Base-by-base conservation (phyloP, 148 eudicot species). In the Cornus florida region DNA sequence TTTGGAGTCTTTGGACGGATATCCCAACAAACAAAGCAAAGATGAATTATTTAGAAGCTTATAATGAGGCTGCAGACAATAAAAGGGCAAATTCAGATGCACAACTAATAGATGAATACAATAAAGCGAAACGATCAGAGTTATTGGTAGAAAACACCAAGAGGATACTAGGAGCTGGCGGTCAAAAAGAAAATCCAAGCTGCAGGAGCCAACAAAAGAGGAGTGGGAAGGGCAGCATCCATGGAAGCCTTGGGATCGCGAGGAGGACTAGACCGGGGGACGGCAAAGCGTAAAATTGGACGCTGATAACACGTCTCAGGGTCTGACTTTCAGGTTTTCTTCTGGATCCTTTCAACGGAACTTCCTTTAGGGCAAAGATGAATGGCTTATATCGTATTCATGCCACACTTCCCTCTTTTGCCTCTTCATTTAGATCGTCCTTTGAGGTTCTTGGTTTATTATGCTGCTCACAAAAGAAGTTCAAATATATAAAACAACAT, bases 171-270 rank as follows among this genome's bases (percentile, higher is more conserved):
- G 85, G 83, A 85, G 78, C 65, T 84, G 85, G 39, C 85, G 85
- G 39, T 81, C 90, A 22, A 89, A 85, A 72, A 93, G 84, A 78
- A 95, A 89, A 82, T 83, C 92, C 39, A 93, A 93, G 83, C n/a
- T n/a, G n/a, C 91, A 87, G 67, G 84, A 82, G 59, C 28, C 65
- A 8, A 80, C 75, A 7, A 91, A 86, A 41, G 90, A 83, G 62
- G 95, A 91, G 35, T 95, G 99, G 99, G 89, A 74, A 75, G 99
- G 93, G 24, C 88, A 86, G 13, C 99, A 95, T 79, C 99, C 99
- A 6, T 95, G 99, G 99, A 95, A 93, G 83, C 99, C 99, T 12
- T 95, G 99, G 99, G 99, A 95, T 77, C 90, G 98, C 19, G 98
- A 95, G 74, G 92, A 88, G 84, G 99, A 95, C 79, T 86, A 93